Base-by-base conservation (phyloP, 306 rosid species). In the Benincasa hispida region DNA sequence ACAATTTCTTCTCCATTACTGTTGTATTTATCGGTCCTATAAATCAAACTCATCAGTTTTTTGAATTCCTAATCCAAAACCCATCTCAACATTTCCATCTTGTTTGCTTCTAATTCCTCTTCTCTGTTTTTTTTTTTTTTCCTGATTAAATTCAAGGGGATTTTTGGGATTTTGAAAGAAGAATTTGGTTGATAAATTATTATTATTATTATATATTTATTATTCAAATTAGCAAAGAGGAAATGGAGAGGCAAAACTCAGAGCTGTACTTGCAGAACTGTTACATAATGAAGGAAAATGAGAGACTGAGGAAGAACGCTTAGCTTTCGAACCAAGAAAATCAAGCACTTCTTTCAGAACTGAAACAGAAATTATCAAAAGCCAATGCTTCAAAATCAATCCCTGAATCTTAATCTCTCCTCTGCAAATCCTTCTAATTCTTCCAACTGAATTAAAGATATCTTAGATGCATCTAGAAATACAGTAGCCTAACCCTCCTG, bases 261-360 rank as follows among this genome's bases (percentile, higher is more conserved):
- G 90, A 95, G 87, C 88, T 95, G 80, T 91, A 87, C 83, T 74
- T 95, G 84, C 92, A 95, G 79, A 95, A 95, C 95, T 91, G 95
- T 82, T 89, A 88, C 93, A 95, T 95, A 87, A 87, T 92, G 98
- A 86, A 90, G 61, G 99, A 95, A 86, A 95, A 95, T 48, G 99
- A 95, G 79, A 90, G 85, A 82, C 84, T 95, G 10, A 90, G 98
- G 92, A 95, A 95, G 96, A 95, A 95, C 56, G 99, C 99, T 1
- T 96, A 92, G 80, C 75, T 92, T 82, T 89, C 92, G 67, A 92
- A 95, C 83, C 97, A 95, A 80, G 99, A 95, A 91, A 95, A 95
- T 76, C 99, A 95, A 55, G 90, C 79, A 6, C 87, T 95, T 54
- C 90, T 95, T 19, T 84, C 97, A 77, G 98, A 95, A 86, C 93